Evolutionary conservation across 2,329 filamentous ascomycete species (phyloP).

Genomic region (Neurospora sp.): DNA sequence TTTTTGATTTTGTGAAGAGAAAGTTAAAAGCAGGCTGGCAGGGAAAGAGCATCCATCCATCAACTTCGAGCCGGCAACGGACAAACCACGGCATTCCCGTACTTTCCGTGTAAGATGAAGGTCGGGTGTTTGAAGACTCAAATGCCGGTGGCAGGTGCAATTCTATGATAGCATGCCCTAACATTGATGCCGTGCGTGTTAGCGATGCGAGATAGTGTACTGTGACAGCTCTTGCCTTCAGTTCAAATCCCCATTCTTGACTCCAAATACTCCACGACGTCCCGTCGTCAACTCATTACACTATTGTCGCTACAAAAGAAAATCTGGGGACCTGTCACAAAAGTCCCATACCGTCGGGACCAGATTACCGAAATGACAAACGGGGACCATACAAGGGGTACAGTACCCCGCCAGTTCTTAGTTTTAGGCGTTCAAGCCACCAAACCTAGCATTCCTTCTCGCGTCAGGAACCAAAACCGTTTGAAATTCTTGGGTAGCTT

Average conservation of each 20-base stretch:
- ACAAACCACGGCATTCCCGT: not conserved
- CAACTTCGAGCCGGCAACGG: not conserved
- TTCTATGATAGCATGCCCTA: not conserved
- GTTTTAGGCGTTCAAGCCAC: not conserved
- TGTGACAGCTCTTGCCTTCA: not conserved
- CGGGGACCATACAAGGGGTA: not conserved
- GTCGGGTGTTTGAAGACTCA: not conserved
- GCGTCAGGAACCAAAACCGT: not conserved
- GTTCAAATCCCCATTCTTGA: not conserved
- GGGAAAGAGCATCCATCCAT: not conserved
- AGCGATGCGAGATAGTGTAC: not conserved
- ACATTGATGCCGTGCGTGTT: not conserved
- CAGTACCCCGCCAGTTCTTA: not conserved
- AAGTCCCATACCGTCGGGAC: not conserved
- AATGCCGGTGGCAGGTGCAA: not conserved
- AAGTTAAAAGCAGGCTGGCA: not conserved
- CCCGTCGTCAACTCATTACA: not conserved
- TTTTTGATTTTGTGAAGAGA: not conserved
- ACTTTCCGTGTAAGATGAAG: not conserved
- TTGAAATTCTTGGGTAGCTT: not conserved
- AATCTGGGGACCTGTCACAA: not conserved
- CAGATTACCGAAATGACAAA: not conserved
- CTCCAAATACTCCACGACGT: not conserved
- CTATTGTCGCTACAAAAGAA: not conserved
- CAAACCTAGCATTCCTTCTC: not conserved